Base-by-base conservation (phyloP, 805 yeast genomes). In the Kazachstania martiniae region DNA sequence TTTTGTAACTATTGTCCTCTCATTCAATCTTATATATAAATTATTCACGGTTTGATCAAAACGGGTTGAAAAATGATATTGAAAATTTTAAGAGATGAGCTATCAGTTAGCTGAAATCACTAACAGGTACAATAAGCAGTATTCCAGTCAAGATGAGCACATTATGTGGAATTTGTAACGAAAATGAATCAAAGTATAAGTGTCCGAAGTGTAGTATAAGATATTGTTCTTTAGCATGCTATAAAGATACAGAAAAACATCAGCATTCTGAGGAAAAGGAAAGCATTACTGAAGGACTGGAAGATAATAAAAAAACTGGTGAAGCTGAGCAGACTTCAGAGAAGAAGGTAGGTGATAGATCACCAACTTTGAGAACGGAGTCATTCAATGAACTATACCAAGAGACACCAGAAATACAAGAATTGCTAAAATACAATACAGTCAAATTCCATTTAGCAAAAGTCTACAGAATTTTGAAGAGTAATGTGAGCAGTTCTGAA, bases 151-250 rank as follows among this genome's bases (percentile, higher is more conserved):
- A n/a, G n/a, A n/a, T n/a, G n/a, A n/a, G n/a, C n/a, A n/a, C n/a
- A n/a, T n/a, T 12, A 28, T 62, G 67, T 50, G 56, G 46, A 4
- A 52, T 62, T 5, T 62, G 68, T 32, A 25, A 37, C 1, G 48
- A 42, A 12, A 43, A 47, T 10, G 53, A 44, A 5, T 56, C 58
- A 16, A 66, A 64, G 35, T 70, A 68, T 39, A 67, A 59, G 34
- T 69, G 75, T 40, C 73, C 74, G 1, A 63, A 57, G 35, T 68
- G 74, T 47, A 54, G 51, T 2, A 43, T 61, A 12, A 49, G 53
- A 33, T 68, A 68, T 40, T 78, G 87, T 48, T 72, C 81, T 0
- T 41, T 78, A n/a, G 41, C 34, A 3, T 78, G 87, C 43, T 78
- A 65, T 46, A 77, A 54, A 27, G 40, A 47, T 37, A 29, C 31